A percentile compares a stretch with the other conserved stretches of the same genome.
phyloP scores from a whole-genome alignment of 768 basidiomycete species.

The Hortiboletus campestris region DNA sequence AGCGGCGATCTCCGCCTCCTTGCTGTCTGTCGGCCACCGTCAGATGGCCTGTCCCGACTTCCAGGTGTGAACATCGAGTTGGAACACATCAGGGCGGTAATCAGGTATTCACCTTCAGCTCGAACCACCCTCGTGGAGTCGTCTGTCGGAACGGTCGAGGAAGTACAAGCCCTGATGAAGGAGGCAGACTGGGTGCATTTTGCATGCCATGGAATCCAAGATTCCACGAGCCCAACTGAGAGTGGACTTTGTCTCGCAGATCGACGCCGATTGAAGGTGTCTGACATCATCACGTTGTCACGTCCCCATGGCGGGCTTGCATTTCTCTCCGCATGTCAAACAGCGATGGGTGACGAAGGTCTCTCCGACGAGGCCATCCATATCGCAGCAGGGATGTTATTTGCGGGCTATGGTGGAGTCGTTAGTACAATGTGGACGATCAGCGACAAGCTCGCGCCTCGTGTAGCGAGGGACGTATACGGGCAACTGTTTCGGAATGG shows the following conservation, averaged over 20 bases:
- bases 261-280: not conserved
- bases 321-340: conserved; percentile 47
- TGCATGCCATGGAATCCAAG: not conserved
- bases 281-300: not conserved
- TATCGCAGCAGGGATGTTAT: conserved; percentile 32
- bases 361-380: no score
- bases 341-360: no score
- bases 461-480: not conserved
- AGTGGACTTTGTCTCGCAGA: not conserved
- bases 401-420: conserved; percentile 29
- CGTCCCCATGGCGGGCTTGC: conserved; percentile 30
- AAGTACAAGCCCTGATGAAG: not conserved
- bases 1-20: conserved; percentile 1
- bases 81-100: conserved; percentile 22
- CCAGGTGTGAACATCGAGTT: conserved; percentile 8
- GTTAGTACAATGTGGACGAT: conserved; percentile 48
- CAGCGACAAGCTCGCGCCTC: conserved; percentile 21
- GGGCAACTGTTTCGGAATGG: not conserved
- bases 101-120: not conserved
- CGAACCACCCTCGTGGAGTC: conserved; percentile 1
- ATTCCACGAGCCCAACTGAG: not conserved
- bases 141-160: not conserved
- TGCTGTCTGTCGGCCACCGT: conserved; percentile 8
- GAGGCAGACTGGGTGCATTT: no score
- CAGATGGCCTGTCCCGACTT: not conserved